Evolutionary conservation across 352 stramenopile genomes (phyloP).

Genomic region (Phytophthora tentaculata): DNA sequence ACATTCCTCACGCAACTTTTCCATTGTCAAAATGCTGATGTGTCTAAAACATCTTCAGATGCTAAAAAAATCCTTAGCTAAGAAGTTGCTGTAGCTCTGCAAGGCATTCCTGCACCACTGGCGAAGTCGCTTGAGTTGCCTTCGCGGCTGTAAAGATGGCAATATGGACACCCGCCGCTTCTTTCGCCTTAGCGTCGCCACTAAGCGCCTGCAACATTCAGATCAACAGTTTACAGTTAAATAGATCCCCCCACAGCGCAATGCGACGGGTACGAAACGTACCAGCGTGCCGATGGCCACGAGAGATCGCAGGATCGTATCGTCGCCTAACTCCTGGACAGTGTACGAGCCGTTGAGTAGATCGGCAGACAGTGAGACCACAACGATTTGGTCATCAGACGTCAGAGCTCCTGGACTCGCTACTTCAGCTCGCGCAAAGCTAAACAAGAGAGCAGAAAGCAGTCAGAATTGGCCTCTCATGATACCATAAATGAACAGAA

Average conservation of each 20-base stretch:
- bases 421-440: slow-evolving; percentile 51
- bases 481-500: neutral
- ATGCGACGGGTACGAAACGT: slow-evolving; percentile 26
- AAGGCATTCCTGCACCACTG: slow-evolving; percentile 59
- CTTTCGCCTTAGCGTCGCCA: slow-evolving; percentile 48
- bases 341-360: slow-evolving; percentile 57
- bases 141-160: slow-evolving; percentile 65
- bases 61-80: slow-evolving; percentile 9
- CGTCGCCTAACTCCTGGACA: slow-evolving; percentile 76
- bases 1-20: slow-evolving; percentile 7
- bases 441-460: slow-evolving; percentile 22
- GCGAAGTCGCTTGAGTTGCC: slow-evolving; percentile 44
- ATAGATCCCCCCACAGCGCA: too few species aligned
- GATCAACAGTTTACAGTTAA: neutral
- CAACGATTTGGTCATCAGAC: slow-evolving; percentile 52
- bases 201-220: slow-evolving; percentile 42
- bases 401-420: slow-evolving; percentile 42
- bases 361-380: slow-evolving; percentile 57
- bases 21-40: slow-evolving; percentile 11
- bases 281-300: slow-evolving; percentile 75
- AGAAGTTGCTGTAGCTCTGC: slow-evolving; percentile 57
- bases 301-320: slow-evolving; percentile 73
- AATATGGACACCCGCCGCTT: slow-evolving; percentile 55
- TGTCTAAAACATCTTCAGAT: neutral
- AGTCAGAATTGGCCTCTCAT: slow-evolving; percentile 13